Conservation (phyloP, 768 basidiomycete genomes). For the Amyloporia xantha region DNA sequence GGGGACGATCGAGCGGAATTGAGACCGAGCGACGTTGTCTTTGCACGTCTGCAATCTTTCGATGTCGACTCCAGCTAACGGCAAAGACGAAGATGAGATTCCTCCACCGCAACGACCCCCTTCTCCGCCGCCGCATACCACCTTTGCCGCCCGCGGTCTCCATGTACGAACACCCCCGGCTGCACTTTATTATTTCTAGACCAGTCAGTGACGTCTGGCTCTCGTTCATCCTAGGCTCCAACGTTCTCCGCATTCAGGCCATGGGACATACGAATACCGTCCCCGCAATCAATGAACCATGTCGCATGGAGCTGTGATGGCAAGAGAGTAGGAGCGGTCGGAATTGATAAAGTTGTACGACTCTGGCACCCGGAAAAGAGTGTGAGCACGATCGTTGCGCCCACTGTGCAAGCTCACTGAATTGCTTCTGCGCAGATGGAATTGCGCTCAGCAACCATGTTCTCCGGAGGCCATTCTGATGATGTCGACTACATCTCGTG, state of each 20-base stretch:
- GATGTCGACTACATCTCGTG: constrained; percentile 81
- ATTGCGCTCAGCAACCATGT: constrained; percentile 53
- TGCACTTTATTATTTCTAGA: neutral
- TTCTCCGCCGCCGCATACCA: constrained; percentile 66
- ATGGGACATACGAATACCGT: constrained; percentile 62
- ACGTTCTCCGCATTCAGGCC: constrained; percentile 78
- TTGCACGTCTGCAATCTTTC: too few relatives aligned
- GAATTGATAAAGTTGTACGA: constrained; percentile 70
- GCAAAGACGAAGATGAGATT: constrained; percentile 41
- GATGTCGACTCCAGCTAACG: constrained; percentile 10
- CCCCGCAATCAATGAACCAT: constrained; percentile 60
- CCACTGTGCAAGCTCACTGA: neutral
- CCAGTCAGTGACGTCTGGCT: constrained; percentile 9
- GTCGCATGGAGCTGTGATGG: constrained; percentile 85
- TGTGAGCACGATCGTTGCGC: too few relatives aligned
- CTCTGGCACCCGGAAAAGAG: constrained; percentile 78
- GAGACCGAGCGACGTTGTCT: too few relatives aligned
- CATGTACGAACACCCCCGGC: constrained; percentile 46
- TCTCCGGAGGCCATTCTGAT: constrained; percentile 66
- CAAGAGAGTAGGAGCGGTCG: constrained; percentile 73
- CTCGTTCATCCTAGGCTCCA: constrained; percentile 46
- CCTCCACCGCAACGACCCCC: constrained; percentile 40
- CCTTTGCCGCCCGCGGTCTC: constrained; percentile 62
- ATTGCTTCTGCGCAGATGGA: constrained; percentile 53
- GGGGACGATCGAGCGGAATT: too few relatives aligned